phyloP scores from a whole-genome alignment of 768 basidiomycete genomes.

The Calvatia gigantea region DNA sequence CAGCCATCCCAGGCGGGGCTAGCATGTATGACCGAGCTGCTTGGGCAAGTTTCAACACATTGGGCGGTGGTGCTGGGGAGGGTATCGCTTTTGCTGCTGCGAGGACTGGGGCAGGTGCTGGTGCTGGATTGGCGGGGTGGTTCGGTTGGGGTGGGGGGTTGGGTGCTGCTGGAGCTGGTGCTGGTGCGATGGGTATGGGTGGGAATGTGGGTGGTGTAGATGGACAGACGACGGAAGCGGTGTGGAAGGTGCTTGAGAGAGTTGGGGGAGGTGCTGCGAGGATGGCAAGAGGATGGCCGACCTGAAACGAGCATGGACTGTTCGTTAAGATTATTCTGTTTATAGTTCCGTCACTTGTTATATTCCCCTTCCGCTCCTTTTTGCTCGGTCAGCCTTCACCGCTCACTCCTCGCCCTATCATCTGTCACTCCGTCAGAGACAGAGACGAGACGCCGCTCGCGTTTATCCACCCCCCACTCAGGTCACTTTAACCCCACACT shows the following conservation, averaged over 20 bases:
- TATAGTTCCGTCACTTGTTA: not conserved
- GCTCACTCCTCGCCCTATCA: too few species aligned
- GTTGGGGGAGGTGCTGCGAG: conserved; percentile 75
- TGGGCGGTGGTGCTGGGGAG: conserved; percentile 48
- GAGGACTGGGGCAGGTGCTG: too few species aligned
- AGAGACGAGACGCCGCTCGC: too few species aligned
- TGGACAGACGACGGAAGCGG: conserved; percentile 41
- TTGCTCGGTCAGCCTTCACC: too few species aligned
- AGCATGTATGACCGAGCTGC: conserved; percentile 75
- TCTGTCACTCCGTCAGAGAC: too few species aligned
- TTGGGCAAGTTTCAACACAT: conserved; percentile 76
- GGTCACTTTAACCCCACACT: too few species aligned
- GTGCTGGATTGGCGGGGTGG: conserved; percentile 13
- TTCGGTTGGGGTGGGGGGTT: conserved; percentile 14
- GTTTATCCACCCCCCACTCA: too few species aligned
- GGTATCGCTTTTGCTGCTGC: conserved; percentile 7
- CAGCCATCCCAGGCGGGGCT: conserved; percentile 55
- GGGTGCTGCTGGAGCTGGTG: conserved; percentile 6
- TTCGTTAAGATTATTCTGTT: not conserved
- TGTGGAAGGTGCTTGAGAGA: conserved; percentile 70
- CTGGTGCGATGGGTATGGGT: conserved; percentile 41
- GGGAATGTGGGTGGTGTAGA: conserved; percentile 68
- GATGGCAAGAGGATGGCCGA: conserved; percentile 76
- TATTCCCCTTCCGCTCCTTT: too few species aligned
- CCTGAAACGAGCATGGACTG: too few species aligned